phyloP scores from a whole-genome alignment of 345 rosid species.

The Ailanthus altissimus region DNA sequence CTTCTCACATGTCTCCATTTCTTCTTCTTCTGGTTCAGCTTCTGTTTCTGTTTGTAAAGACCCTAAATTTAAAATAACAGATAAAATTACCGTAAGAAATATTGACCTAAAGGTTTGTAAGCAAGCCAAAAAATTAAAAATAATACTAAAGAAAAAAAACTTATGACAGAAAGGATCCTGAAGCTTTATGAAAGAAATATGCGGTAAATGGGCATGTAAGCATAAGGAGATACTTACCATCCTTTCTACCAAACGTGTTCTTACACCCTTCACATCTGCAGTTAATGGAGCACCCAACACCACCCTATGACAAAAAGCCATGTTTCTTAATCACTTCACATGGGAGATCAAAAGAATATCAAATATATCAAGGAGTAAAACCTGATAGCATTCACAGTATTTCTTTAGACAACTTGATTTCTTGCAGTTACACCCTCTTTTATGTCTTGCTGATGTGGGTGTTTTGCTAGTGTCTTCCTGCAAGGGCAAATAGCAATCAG shows the following conservation, averaged over 20 bases:
- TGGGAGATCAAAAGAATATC: conserved; percentile 19
- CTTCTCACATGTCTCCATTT: conserved; percentile 54
- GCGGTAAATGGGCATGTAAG: neutral
- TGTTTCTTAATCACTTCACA: conserved; percentile 25
- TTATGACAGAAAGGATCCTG: neutral
- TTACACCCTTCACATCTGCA: conserved; percentile 99
- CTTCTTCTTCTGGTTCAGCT: conserved; percentile 54
- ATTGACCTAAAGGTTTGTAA: neutral
- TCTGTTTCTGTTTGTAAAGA: conserved; percentile 54
- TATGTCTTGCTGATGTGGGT: conserved; percentile 95
- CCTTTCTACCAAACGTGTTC: conserved; percentile 90
- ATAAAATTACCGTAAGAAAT: neutral
- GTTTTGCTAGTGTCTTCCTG: conserved; percentile 85
- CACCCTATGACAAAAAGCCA: conserved; percentile 55
- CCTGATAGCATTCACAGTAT: conserved; percentile 99
- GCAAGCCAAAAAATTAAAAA: neutral
- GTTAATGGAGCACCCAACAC: conserved; percentile 94
- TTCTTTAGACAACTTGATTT: conserved; percentile 92
- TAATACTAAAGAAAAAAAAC: neutral
- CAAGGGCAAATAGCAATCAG: conserved; percentile 19
- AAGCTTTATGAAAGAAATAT: neutral
- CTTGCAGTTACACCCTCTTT: conserved; percentile 99
- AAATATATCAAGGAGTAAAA: conserved; percentile 29
- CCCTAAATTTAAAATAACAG: conserved; percentile 42
- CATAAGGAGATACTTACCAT: conserved; percentile 51